Evolutionary conservation across 164 flowering plant species (phyloP).

Genomic region (Magnolia changhungtana): DNA sequence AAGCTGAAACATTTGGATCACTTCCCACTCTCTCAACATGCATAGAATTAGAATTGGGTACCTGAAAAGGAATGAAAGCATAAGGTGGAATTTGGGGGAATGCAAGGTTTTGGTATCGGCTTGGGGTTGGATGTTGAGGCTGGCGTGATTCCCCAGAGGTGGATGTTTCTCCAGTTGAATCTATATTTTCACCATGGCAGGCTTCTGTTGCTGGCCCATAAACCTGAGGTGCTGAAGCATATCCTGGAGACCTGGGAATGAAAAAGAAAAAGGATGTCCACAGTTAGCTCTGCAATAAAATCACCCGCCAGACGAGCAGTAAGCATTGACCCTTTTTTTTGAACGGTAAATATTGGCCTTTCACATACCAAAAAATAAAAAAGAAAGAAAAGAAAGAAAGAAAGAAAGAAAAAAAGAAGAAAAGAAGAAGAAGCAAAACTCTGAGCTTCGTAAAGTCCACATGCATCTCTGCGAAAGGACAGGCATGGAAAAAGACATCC

Average conservation of each 20-base stretch:
- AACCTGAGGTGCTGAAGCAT: constrained; percentile 41
- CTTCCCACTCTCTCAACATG: constrained; percentile 15
- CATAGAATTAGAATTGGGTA: constrained; percentile 15
- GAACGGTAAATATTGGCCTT: too few species aligned
- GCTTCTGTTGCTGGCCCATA: constrained; percentile 11
- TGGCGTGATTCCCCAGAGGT: constrained; percentile 21
- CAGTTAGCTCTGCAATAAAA: neutral
- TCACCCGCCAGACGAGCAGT: too few species aligned
- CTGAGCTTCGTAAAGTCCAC: too few species aligned
- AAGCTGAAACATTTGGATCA: constrained; percentile 17
- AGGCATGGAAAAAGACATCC: too few species aligned
- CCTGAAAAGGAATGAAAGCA: constrained; percentile 27
- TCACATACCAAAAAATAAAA: too few species aligned
- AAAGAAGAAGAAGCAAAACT: neutral
- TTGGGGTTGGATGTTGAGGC: constrained; percentile 15
- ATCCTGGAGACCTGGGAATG: constrained; percentile 54
- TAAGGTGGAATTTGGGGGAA: constrained; percentile 24
- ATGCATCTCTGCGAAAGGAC: too few species aligned
- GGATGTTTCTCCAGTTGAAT: constrained; percentile 21
- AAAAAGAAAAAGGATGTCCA: neutral
- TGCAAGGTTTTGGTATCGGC: constrained; percentile 12
- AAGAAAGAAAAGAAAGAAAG: neutral
- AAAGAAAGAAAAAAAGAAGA: neutral
- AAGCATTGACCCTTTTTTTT: too few species aligned
- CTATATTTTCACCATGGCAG: constrained; percentile 10